phyloP scores from a whole-genome alignment of 805 yeast genomes.

The Candida tallmaniae region DNA sequence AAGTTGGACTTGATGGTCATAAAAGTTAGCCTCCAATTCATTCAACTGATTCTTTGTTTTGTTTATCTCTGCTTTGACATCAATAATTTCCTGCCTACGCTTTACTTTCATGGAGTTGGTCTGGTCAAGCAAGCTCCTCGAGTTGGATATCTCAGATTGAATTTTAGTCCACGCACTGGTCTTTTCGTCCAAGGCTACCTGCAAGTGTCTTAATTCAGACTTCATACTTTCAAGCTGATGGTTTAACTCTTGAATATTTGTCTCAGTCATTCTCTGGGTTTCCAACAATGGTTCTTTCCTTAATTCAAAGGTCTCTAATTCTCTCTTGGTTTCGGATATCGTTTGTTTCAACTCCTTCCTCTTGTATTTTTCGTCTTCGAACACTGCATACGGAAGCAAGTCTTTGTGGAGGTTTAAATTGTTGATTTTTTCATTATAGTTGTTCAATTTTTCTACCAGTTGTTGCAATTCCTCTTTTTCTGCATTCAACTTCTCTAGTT shows the following conservation, averaged over 20 bases:
- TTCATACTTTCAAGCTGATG: neutral
- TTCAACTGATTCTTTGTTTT: constrained; percentile 10
- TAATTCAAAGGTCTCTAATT: constrained; percentile 21
- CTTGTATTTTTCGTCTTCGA: constrained; percentile 31
- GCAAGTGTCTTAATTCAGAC: neutral
- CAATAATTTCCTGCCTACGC: constrained; percentile 9
- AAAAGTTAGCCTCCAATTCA: constrained; percentile 8
- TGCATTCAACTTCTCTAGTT: constrained; percentile 26
- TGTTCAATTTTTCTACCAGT: constrained; percentile 44
- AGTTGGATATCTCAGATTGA: neutral
- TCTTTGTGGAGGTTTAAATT: constrained; percentile 35
- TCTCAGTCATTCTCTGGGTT: constrained; percentile 1
- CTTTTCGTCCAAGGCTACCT: neutral
- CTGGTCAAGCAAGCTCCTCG: constrained; percentile 2
- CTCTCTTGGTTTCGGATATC: constrained; percentile 31
- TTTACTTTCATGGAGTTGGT: constrained; percentile 8
- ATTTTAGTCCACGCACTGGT: neutral
- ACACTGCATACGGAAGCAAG: constrained; percentile 38
- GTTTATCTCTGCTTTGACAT: constrained; percentile 12
- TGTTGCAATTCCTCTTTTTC: constrained; percentile 38
- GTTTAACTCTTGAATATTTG: neutral
- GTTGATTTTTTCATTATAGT: constrained; percentile 41
- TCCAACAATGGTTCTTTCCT: constrained; percentile 19
- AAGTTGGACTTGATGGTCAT: constrained; percentile 6
- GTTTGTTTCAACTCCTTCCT: constrained; percentile 28